These are phyloP conservation scores for Moesziomyces aphidis DNA, from an alignment of 1,284 basidiomycete species.

Conservation along the genomic window DNA sequence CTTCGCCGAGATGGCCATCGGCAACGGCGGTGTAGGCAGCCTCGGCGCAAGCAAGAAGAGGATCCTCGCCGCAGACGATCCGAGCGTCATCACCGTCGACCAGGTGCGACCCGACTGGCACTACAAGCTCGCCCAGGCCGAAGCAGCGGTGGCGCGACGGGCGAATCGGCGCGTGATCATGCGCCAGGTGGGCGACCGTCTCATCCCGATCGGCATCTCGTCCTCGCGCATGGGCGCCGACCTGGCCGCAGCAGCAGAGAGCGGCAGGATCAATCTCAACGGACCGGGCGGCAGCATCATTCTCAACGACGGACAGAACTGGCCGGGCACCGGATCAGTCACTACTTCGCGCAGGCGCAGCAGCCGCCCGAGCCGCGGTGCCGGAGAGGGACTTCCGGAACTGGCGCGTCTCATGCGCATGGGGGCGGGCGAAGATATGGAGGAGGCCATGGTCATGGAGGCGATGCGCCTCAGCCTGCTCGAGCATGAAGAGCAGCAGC, in stretches of 20 bases:
- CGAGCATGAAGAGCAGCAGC: conserved; percentile 78
- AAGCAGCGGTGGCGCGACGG: conserved; percentile 56
- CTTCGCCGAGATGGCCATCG: conserved; percentile 56
- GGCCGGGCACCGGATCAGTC: conserved; percentile 26
- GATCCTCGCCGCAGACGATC: conserved; percentile 51
- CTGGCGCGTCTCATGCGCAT: conserved; percentile 85
- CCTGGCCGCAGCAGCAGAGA: conserved; percentile 51
- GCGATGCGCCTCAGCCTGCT: conserved; percentile 94
- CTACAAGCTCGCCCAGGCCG: conserved; percentile 55
- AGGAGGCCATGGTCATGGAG: conserved; percentile 99
- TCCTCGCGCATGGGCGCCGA: conserved; percentile 70
- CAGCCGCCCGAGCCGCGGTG: conserved; percentile 40
- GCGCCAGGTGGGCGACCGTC: conserved; percentile 95
- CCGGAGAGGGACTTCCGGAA: conserved; percentile 68
- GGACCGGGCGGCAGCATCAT: conserved; percentile 67
- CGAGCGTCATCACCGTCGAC: conserved; percentile 60
- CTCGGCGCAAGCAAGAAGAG: conserved; percentile 37
- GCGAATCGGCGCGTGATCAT: conserved; percentile 97
- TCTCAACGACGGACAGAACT: conserved; percentile 54
- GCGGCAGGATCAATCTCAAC: conserved; percentile 49
- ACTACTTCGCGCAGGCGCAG: conserved; percentile 40
- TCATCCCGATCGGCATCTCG: conserved; percentile 95
- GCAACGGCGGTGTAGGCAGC: conserved; percentile 36
- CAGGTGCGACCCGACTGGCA: conserved; percentile 65
- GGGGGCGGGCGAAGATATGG: conserved; percentile 85